These are phyloP conservation scores for Nemania sp. DNA, from an alignment of 2,329 filamentous ascomycete species.

Conservation along the genomic window DNA sequence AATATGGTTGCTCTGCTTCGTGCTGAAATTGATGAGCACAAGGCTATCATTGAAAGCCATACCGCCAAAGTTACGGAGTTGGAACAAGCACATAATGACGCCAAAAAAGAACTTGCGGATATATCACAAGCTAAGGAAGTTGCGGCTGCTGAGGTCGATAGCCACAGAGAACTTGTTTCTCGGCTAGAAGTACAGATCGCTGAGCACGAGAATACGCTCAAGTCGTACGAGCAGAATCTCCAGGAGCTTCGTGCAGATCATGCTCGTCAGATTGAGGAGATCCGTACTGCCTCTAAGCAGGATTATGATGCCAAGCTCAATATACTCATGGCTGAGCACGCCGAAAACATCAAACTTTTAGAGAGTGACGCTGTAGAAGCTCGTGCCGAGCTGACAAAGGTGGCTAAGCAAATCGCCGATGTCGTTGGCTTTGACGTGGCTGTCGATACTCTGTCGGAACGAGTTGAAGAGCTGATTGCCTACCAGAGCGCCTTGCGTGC, in stretches of 20 bases:
- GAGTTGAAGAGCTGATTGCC: conserved; percentile 67
- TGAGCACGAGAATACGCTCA: conserved; percentile 69
- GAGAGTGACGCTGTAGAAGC: conserved; percentile 73
- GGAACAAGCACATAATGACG: conserved; percentile 76
- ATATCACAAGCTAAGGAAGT: conserved; percentile 70
- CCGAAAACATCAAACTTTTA: conserved; percentile 66
- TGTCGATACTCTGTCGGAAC: conserved; percentile 74
- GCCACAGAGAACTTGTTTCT: conserved; percentile 61
- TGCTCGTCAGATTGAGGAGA: conserved; percentile 61
- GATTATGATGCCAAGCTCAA: conserved; percentile 69
- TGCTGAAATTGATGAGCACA: conserved; percentile 84
- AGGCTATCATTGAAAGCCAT: conserved; percentile 76
- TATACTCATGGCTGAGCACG: conserved; percentile 70
- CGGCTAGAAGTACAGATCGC: conserved; percentile 70
- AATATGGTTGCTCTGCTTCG: conserved; percentile 72
- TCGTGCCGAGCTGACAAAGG: conserved; percentile 73
- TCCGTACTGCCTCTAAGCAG: conserved; percentile 63
- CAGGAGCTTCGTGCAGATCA: conserved; percentile 63
- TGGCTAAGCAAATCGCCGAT: conserved; percentile 72
- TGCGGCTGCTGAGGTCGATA: conserved; percentile 58
- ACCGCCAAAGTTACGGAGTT: conserved; percentile 77
- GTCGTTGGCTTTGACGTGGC: conserved; percentile 72
- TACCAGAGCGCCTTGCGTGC: conserved; percentile 70
- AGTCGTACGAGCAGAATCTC: conserved; percentile 65
- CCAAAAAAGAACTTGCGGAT: conserved; percentile 76